Percentiles rank a stretch among this genome's conserved stretches.
Conservation (phyloP, 768 basidiomycete species). For the Lentinula boryana region DNA sequence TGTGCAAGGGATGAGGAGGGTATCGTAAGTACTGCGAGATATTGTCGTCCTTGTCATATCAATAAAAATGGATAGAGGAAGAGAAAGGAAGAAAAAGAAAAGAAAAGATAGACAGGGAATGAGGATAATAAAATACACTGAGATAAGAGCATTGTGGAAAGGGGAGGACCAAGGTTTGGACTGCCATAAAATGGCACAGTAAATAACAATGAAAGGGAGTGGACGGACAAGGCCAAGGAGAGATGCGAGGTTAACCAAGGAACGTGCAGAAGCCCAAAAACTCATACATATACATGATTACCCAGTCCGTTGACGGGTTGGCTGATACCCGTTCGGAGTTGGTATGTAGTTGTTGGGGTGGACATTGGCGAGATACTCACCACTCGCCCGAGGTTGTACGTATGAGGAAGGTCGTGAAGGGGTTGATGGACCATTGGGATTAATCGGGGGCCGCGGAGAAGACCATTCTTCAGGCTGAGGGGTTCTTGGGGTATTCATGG, state of each 20-base stretch:
- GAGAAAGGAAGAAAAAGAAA: neutral
- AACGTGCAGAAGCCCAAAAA: neutral
- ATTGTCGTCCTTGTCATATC: constrained; percentile 56
- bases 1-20: constrained; percentile 25
- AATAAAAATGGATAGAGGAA: constrained; percentile 25
- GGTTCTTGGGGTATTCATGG: constrained; percentile 11
- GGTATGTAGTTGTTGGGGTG: constrained; percentile 22
- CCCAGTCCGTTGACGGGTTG: constrained; percentile 49
- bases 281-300: constrained; percentile 5
- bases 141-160: constrained; percentile 5
- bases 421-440: constrained; percentile 27
- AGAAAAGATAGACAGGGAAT: constrained; percentile 15
- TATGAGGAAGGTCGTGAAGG: constrained; percentile 46
- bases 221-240: constrained; percentile 16
- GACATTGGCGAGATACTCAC: constrained; percentile 29
- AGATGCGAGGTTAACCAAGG: neutral
- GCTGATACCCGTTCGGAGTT: constrained; percentile 42
- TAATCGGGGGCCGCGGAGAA: constrained; percentile 30
- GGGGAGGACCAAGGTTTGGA: constrained; percentile 18
- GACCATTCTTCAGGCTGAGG: constrained; percentile 40
- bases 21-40: constrained; percentile 57
- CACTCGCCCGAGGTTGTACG: constrained; percentile 36
- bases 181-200: constrained; percentile 9
- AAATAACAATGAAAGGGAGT: constrained; percentile 13
- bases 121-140: constrained; percentile 10